Evolutionary conservation across 371 early-diverging fungal species (phyloP).

Genomic region (Cokeromyces recurvatus): DNA sequence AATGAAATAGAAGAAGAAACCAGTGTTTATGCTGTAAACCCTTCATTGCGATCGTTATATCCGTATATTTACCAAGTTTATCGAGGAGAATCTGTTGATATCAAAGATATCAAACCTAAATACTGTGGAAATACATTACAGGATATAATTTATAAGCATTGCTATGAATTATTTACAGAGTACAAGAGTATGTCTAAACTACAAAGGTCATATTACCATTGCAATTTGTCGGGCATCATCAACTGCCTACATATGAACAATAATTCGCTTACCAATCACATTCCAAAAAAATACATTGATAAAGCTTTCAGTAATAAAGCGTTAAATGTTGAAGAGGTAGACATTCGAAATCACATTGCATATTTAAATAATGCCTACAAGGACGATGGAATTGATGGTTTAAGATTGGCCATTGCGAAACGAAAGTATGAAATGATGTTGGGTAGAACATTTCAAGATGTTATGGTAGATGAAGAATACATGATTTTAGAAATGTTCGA

Average conservation of each 20-base stretch:
- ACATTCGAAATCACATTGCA: not conserved
- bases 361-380: not conserved
- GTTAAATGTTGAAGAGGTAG: conserved; percentile 1
- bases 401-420: not conserved
- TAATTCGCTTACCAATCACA: not conserved
- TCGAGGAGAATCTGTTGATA: not conserved
- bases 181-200: not conserved
- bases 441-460: not conserved
- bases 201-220: not conserved
- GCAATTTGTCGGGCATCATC: not conserved
- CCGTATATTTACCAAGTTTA: not conserved
- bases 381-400: not conserved
- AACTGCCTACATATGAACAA: not conserved
- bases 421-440: not conserved
- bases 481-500: conserved; percentile 1
- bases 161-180: not conserved
- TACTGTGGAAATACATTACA: conserved; percentile 1
- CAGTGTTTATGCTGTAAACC: not conserved
- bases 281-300: not conserved
- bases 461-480: not conserved
- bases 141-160: not conserved
- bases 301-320: not conserved
- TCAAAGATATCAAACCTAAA: not conserved
- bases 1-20: not conserved
- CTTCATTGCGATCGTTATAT: not conserved